Conservation (phyloP, 2,329 filamentous ascomycete genomes). For the Venturia asperata region DNA sequence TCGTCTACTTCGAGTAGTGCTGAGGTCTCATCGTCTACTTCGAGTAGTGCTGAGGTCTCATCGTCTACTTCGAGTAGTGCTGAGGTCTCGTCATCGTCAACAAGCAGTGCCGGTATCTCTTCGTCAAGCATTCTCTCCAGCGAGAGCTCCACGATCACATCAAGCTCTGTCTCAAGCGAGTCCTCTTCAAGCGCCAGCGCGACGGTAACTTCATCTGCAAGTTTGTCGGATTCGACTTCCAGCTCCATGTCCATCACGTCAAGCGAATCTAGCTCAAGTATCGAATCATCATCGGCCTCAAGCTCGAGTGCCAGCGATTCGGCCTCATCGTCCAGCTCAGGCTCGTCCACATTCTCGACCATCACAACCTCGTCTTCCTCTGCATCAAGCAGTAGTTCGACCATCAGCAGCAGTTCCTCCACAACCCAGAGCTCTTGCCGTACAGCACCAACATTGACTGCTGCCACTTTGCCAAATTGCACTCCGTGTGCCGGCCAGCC, state of each 20-base stretch:
- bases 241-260: conserved; percentile 9
- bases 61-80: neutral
- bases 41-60: neutral
- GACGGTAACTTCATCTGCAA: neutral
- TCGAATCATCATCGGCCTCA: neutral
- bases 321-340: neutral
- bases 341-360: conserved; percentile 7
- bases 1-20: neutral
- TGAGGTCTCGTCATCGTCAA: neutral
- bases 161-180: neutral
- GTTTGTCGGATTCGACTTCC: neutral
- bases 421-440: conserved; percentile 1
- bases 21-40: neutral
- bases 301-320: neutral
- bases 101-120: neutral
- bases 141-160: neutral
- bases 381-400: neutral
- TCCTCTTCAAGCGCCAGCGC: neutral
- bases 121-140: neutral
- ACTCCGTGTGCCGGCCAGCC: conserved; percentile 19
- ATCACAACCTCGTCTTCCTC: conserved; percentile 3
- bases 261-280: neutral
- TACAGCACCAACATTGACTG: neutral
- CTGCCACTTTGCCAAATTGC: conserved; percentile 17
- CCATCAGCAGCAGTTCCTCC: conserved; percentile 2